Conservation (phyloP, 192 early-diverging fungal genomes). For the Podila clonocystis region DNA sequence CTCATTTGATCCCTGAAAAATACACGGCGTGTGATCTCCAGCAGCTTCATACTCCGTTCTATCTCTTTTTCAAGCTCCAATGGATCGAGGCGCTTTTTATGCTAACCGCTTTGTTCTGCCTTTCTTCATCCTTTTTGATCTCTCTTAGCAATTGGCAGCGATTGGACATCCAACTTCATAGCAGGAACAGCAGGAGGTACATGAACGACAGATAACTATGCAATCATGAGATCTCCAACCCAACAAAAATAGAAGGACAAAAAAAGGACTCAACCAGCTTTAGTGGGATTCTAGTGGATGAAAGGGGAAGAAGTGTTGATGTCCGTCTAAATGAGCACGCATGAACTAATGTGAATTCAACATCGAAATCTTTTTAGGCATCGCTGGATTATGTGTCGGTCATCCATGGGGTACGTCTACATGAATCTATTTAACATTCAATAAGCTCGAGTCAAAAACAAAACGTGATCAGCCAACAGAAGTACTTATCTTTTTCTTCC, state of each 20-base stretch:
- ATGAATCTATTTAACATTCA: neutral
- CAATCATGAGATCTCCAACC: neutral
- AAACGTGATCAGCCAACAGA: neutral
- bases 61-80: neutral
- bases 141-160: slow-evolving; percentile 24
- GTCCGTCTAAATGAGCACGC: neutral
- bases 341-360: neutral
- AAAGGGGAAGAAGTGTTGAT: neutral
- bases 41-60: neutral
- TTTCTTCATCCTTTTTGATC: too few species aligned
- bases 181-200: slow-evolving; percentile 53
- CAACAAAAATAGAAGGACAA: slow-evolving; percentile 1
- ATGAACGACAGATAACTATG: neutral
- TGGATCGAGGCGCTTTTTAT: neutral
- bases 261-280: neutral
- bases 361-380: slow-evolving; percentile 44
- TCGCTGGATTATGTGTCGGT: slow-evolving; percentile 66
- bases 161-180: slow-evolving; percentile 49
- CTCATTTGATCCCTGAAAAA: too few species aligned
- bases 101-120: neutral
- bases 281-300: neutral
- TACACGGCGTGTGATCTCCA: neutral
- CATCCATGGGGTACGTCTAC: slow-evolving; percentile 66
- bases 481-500: neutral
- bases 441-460: neutral